These are phyloP conservation scores for Meripilus lineatus DNA, from an alignment of 1,284 basidiomycete species.

Conservation along the genomic window DNA sequence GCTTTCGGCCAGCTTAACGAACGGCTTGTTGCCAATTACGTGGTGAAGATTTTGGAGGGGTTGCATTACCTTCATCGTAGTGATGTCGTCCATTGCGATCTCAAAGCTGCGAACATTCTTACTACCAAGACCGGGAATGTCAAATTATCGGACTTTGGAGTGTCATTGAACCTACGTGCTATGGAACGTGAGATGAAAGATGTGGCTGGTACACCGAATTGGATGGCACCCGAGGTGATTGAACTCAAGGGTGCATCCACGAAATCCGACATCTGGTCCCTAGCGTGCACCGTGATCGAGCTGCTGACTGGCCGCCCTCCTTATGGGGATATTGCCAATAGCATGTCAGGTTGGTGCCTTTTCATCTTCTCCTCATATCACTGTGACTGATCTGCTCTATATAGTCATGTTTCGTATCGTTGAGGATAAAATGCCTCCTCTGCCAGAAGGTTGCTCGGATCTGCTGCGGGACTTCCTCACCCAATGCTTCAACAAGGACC, in stretches of 20 bases:
- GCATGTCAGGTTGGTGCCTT: constrained; percentile 62
- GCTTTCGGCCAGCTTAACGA: constrained; percentile 92
- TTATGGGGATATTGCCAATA: constrained; percentile 81
- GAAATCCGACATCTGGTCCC: constrained; percentile 87
- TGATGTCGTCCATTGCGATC: constrained; percentile 86
- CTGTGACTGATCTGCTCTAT: too few relatives aligned
- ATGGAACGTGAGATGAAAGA: constrained; percentile 86
- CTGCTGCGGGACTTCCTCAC: constrained; percentile 74
- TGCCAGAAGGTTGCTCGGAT: constrained; percentile 75
- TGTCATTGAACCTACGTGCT: constrained; percentile 96
- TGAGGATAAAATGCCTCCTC: constrained; percentile 83
- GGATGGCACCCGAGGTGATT: constrained; percentile 98
- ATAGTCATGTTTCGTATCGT: constrained; percentile 94
- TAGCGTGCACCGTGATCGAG: constrained; percentile 93
- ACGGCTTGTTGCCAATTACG: constrained; percentile 82
- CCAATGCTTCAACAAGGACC: constrained; percentile 88
- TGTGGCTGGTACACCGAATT: constrained; percentile 93
- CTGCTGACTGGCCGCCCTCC: constrained; percentile 89
- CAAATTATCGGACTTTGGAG: constrained; percentile 97
- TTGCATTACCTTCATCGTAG: constrained; percentile 83
- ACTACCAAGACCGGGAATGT: constrained; percentile 97
- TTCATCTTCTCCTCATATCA: constrained; percentile 1
- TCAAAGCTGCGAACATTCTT: constrained; percentile 98
- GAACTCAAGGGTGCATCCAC: constrained; percentile 72
- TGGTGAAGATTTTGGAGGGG: constrained; percentile 91